Evolutionary conservation across 208 protist genomes (phyloP), one percentile per base, ranked within the genome.

Genomic region (Leishmania mexicana): DNA sequence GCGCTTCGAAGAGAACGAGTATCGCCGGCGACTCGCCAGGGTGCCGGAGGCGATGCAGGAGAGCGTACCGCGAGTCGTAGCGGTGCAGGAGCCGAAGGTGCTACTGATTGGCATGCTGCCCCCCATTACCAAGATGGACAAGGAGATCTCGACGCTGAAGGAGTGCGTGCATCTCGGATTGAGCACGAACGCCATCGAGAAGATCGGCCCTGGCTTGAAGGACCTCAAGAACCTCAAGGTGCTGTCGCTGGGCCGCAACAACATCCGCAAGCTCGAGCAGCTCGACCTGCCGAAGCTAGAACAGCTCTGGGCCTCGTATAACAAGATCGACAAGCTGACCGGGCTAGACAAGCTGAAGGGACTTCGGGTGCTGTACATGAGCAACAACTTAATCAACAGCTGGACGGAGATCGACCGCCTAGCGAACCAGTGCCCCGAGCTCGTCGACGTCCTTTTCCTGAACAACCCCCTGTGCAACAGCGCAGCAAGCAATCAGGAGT

Each of bases 301-400:
- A 86, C 92, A 99, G 88, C 89, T 99, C 45, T 99, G 98, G 98
- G 81, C 98, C 3, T 99, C 96, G 19, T 99, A 99, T 88, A 99
- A 99, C 91, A 92, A 97, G 47, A 98, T 99, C 62, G 97, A 98
- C 71, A 97, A 98, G 86, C 90, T 99, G 21, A 94, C 90, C 0
- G 97, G 98, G 15, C 86, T 99, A 24, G 95, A 98, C 83, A 98
- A 99, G 89, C 88, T 98, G 54, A 95, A 97, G 85, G 97, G 96
- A 68, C 87, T 99, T 10, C 85, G 90, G 67, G 89, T 97, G 42
- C 84, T 99, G 38, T 99, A 97, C 82, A 98, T 99, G 92, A 95
- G 90, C 82, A 98, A 99, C 87, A 99, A 99, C 86, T 89, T 98
- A n/a, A 95, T 99, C 81, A 91, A 85, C 80, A 98, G 93, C 80